Evolutionary conservation across 2,329 filamentous ascomycete genomes (phyloP).

Genomic region (Clarireedia paspali): DNA sequence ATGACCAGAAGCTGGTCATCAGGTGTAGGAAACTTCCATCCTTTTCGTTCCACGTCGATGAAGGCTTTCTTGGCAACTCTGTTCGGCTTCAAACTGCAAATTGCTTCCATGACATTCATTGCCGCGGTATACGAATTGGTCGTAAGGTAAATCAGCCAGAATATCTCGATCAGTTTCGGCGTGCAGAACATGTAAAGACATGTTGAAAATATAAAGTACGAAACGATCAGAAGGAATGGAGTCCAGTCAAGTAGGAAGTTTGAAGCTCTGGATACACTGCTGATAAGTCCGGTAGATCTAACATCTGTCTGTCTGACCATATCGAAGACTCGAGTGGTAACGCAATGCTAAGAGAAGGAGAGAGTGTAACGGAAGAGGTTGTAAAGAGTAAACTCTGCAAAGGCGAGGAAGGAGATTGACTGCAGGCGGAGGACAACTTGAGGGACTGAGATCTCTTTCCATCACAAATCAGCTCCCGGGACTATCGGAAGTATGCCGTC

Average conservation of each 20-base stretch:
- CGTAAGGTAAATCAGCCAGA: constrained; percentile 38
- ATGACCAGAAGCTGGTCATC: constrained; percentile 35
- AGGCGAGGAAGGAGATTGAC: not conserved
- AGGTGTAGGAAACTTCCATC: constrained; percentile 35
- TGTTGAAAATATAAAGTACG: constrained; percentile 35
- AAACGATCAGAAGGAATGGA: constrained; percentile 33
- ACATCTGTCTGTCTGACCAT: not conserved
- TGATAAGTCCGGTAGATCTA: not conserved
- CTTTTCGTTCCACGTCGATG: constrained; percentile 31
- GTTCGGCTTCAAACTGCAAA: constrained; percentile 32
- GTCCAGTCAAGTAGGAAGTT: constrained; percentile 31
- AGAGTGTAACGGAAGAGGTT: not conserved
- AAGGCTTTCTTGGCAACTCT: constrained; percentile 32
- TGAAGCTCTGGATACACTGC: not conserved
- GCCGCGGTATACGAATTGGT: constrained; percentile 38
- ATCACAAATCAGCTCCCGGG: not conserved
- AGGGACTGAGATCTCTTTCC: not conserved
- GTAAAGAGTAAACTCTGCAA: not conserved
- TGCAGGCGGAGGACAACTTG: not conserved
- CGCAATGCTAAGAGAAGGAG: not conserved
- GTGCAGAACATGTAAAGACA: constrained; percentile 35
- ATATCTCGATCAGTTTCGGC: constrained; percentile 31
- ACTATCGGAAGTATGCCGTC: constrained; percentile 4
- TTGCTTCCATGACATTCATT: constrained; percentile 34
- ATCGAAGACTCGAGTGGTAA: not conserved